These are phyloP conservation scores for Ustilago trichophora DNA, from an alignment of 1,284 basidiomycete species.

Conservation along the genomic window DNA sequence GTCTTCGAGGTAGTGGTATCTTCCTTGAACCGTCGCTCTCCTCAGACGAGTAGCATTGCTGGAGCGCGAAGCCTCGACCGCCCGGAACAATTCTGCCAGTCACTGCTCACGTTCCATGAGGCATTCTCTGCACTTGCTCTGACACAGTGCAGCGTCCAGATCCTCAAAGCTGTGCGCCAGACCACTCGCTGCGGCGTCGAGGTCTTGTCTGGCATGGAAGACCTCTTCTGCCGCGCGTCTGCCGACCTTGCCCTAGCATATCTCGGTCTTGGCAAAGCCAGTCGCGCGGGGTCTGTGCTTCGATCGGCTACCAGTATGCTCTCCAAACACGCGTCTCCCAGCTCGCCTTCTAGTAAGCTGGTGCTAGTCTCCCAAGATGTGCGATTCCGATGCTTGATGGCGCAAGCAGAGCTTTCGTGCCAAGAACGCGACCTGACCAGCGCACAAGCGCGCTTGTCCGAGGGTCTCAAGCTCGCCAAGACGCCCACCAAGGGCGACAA, in stretches of 20 bases:
- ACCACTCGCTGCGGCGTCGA: slow-evolving; percentile 14
- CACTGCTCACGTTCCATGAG: slow-evolving; percentile 33
- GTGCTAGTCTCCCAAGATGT: slow-evolving; percentile 32
- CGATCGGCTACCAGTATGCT: slow-evolving; percentile 11
- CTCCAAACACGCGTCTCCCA: neutral
- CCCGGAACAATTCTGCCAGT: slow-evolving; percentile 29
- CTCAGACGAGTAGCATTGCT: neutral
- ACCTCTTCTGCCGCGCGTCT: slow-evolving; percentile 34
- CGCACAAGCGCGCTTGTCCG: slow-evolving; percentile 25
- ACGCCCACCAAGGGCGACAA: slow-evolving; percentile 12
- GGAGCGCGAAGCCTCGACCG: slow-evolving; percentile 14
- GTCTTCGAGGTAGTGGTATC: slow-evolving; percentile 5
- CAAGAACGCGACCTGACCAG: slow-evolving; percentile 16
- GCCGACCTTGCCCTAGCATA: slow-evolving; percentile 26
- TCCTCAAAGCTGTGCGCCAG: slow-evolving; percentile 41
- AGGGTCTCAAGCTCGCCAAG: slow-evolving; percentile 31
- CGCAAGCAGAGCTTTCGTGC: slow-evolving; percentile 20
- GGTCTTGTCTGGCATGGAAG: slow-evolving; percentile 9
- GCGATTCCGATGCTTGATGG: slow-evolving; percentile 38
- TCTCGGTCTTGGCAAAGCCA: slow-evolving; percentile 31
- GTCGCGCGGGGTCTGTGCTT: slow-evolving; percentile 28
- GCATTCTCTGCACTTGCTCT: slow-evolving; percentile 39
- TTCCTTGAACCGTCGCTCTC: neutral
- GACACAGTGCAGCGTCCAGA: slow-evolving; percentile 35
- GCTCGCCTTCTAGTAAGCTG: slow-evolving; percentile 10